Percentiles rank a stretch among this genome's conserved stretches.
phyloP scores from a whole-genome alignment of 805 yeast species.

The Ogataea zsoltii region DNA sequence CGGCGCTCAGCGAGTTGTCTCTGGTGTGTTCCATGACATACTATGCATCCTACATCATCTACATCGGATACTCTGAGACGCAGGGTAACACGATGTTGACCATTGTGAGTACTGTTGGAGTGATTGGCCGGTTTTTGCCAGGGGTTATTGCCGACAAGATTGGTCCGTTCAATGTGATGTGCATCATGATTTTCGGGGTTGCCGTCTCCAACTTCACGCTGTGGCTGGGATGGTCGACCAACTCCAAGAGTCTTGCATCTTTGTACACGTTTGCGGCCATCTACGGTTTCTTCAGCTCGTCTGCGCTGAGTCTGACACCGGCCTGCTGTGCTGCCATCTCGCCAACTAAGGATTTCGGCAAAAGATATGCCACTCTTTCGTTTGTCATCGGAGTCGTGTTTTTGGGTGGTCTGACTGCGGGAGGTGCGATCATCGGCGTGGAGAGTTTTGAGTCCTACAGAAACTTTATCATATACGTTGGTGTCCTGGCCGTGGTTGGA shows the following conservation, averaged over 20 bases:
- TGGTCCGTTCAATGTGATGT: constrained; percentile 61
- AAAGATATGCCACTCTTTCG: constrained; percentile 29
- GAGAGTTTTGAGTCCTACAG: constrained; percentile 36
- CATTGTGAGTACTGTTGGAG: constrained; percentile 47
- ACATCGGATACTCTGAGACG: constrained; percentile 42
- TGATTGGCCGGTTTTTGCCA: constrained; percentile 56
- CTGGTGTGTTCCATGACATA: constrained; percentile 43
- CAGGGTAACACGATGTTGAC: constrained; percentile 46
- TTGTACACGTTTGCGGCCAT: constrained; percentile 47
- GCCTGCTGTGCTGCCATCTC: constrained; percentile 62
- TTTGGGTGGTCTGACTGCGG: constrained; percentile 32
- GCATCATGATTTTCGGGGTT: constrained; percentile 45
- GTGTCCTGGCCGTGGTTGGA: constrained; percentile 39
- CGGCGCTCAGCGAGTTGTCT: constrained; percentile 41
- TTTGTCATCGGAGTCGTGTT: constrained; percentile 35
- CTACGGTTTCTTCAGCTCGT: constrained; percentile 58
- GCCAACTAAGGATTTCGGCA: constrained; percentile 31
- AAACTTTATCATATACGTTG: constrained; percentile 39
- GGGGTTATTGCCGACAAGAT: constrained; percentile 53
- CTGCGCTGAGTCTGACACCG: constrained; percentile 58
- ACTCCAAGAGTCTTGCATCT: constrained; percentile 33
- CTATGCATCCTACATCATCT: constrained; percentile 44
- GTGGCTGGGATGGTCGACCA: constrained; percentile 61
- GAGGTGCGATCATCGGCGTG: constrained; percentile 37
- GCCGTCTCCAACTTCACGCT: constrained; percentile 47